phyloP scores from a whole-genome alignment of 2,329 filamentous ascomycete genomes.

The Pyrenochaeta sp. region DNA sequence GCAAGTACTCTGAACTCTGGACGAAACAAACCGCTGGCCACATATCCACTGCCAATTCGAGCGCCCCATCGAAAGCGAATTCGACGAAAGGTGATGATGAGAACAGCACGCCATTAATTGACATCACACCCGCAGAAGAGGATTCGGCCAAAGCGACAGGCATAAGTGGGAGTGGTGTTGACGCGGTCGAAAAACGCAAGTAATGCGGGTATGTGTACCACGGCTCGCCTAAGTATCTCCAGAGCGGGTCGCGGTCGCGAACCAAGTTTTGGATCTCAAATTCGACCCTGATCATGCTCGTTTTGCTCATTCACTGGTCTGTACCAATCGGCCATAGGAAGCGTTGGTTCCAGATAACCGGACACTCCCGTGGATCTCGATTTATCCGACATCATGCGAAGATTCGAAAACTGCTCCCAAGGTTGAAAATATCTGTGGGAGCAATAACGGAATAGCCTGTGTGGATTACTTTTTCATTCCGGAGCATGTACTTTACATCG shows the following conservation, averaged over 20 bases:
- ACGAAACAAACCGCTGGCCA: constrained; percentile 72
- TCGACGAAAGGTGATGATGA: constrained; percentile 21
- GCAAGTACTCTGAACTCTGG: constrained; percentile 87
- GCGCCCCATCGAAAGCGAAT: constrained; percentile 23
- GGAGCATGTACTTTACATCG: too few species aligned
- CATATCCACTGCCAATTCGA: constrained; percentile 24
- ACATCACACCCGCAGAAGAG: constrained; percentile 34
- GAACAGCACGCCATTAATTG: constrained; percentile 22
- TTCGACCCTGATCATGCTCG: neutral
- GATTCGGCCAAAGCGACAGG: constrained; percentile 24
- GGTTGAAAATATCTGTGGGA: too few species aligned
- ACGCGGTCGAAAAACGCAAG: constrained; percentile 20
- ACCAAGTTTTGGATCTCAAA: neutral
- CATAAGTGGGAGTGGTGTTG: constrained; percentile 14
- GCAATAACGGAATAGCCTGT: too few species aligned
- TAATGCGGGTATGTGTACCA: neutral
- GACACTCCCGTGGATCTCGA: too few species aligned
- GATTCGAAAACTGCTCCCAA: too few species aligned
- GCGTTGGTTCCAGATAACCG: too few species aligned
- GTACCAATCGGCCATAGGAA: too few species aligned
- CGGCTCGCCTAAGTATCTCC: neutral
- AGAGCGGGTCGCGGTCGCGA: neutral
- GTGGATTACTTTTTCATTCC: too few species aligned
- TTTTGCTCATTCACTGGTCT: too few species aligned
- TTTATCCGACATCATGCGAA: too few species aligned